A percentile compares a stretch with the other conserved stretches of the same genome.
Conservation (phyloP, 148 eudicot species). For the Diospyros kaki region DNA sequence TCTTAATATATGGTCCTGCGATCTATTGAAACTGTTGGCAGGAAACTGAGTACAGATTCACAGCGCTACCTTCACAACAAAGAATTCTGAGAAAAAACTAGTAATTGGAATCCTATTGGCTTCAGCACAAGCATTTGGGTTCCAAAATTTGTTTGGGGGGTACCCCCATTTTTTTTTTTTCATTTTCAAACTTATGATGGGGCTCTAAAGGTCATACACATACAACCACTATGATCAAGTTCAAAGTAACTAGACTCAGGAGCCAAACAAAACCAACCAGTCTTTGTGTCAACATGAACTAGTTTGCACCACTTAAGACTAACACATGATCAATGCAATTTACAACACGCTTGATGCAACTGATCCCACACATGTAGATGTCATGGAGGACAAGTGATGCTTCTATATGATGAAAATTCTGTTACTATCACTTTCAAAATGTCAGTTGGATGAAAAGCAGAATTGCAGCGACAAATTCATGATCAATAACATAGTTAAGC, state of each 20-base stretch:
- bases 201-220: not conserved
- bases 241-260: not conserved
- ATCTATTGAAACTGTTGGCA: not conserved
- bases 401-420: not conserved
- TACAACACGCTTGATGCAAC: not conserved
- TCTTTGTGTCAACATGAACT: not conserved
- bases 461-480: not conserved
- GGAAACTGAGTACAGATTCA: not conserved
- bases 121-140: not conserved
- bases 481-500: too few relatives aligned
- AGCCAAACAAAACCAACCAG: not conserved
- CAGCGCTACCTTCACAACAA: not conserved
- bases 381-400: not conserved
- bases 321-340: not conserved
- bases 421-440: not conserved
- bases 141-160: not conserved
- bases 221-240: not conserved
- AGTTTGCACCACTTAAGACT: not conserved
- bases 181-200: not conserved
- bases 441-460: not conserved
- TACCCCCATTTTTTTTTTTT: not conserved
- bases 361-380: not conserved
- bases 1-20: too few relatives aligned
- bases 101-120: not conserved
- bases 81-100: not conserved